Evolutionary conservation across 140 eudicot species (phyloP), one percentile per base, ranked within the genome.

Genomic region (Stevia rebaudiana): DNA sequence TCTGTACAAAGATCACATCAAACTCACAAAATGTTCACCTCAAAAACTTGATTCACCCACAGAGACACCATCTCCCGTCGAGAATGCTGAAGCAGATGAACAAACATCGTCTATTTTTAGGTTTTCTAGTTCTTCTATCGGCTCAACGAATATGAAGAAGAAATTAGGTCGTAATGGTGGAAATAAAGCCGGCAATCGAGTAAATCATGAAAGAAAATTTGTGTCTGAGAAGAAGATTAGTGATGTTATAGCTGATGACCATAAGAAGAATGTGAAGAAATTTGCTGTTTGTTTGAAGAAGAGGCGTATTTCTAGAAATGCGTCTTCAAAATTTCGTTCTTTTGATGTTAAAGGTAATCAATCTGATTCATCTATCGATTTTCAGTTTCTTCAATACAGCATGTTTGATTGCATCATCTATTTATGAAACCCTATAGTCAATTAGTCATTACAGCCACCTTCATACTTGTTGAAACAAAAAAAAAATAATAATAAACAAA

Each of bases 211-310:
- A 53, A 74, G 75, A 52, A 66, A 23, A 31, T 0, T 13, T 23
- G 71, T 36, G 19, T 36, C 21, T 33, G 79, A 59, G 24, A 73
- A 76, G 70, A 79, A 77, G 52, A 43, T 56, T 47, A 54, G 62
- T 12, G 70, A 50, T 62, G 71, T 69, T 50, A 21, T 63, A 24
- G 78, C 39, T 69, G 79, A 48, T 60, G 78, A 80, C 68, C 72
- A 64, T 61, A 79, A 70, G 76, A 80, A 63, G 46, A 72, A 12
- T 70, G 84, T 67, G 63, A 83, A 68, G 77, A 78, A 74, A 69
- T 62, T 84, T 25, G 70, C 44, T 23, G 81, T 84, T 75, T 78
- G 91, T 69, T 78, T 80, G 70, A 91, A 84, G 80, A 91, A 77
- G 86, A 87, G 98, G 73, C 80, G 79, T 37, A 77, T 63, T 8